Evolutionary conservation across 176 grass and related monocot genomes (phyloP).

Genomic region (Hsuehochloa calcarea): DNA sequence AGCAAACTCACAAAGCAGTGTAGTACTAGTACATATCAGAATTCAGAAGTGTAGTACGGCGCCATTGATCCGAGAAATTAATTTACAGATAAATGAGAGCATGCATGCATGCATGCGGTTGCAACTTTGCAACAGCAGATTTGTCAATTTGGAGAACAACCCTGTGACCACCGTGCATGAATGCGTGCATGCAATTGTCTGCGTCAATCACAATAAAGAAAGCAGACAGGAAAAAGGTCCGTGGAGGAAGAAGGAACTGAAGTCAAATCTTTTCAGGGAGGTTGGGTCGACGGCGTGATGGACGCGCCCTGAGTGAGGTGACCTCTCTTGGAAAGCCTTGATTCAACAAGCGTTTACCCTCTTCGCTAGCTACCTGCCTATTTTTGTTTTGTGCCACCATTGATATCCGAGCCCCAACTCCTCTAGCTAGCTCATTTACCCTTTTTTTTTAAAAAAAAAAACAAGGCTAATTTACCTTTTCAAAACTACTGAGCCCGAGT

Average conservation of each 20-base stretch:
- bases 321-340: conserved; percentile 51
- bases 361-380: conserved; percentile 11
- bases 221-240: background rate
- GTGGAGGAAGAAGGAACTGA: conserved; percentile 21
- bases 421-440: too few species aligned
- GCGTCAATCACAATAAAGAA: conserved; percentile 30
- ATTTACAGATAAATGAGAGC: background rate
- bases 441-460: too few species aligned
- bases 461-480: too few species aligned
- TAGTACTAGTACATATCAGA: background rate
- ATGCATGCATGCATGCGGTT: background rate
- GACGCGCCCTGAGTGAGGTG: conserved; percentile 36
- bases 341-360: conserved; percentile 46
- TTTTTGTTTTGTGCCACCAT: conserved; percentile 5
- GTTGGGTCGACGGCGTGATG: conserved; percentile 10
- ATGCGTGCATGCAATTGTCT: conserved; percentile 47
- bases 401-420: background rate
- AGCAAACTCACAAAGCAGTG: background rate
- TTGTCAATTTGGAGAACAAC: conserved; percentile 30
- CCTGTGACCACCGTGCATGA: conserved; percentile 22
- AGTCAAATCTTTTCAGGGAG: conserved; percentile 48
- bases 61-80: background rate
- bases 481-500: too few species aligned
- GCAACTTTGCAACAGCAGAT: background rate
- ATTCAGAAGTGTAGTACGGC: background rate